Evolutionary conservation across 139 green algal species (phyloP).

Genomic region (Picochlorum sp.): DNA sequence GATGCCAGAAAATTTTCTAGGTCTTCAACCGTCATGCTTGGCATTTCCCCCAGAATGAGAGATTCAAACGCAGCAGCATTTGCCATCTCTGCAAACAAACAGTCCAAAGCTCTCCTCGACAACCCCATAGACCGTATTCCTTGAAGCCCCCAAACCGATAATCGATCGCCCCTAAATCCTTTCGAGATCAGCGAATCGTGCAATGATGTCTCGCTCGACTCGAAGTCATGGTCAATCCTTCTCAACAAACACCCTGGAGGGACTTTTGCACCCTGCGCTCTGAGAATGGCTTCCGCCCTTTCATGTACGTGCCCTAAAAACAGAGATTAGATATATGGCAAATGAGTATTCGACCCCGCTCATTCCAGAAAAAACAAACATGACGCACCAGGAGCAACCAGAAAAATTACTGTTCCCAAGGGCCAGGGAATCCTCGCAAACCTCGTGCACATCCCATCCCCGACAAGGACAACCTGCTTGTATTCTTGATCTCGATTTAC

Average conservation of each 20-base stretch:
- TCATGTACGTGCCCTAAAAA: slow-evolving; percentile 28
- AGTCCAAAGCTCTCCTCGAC: not conserved
- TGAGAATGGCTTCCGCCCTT: slow-evolving; percentile 33
- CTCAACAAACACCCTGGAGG: slow-evolving; percentile 53
- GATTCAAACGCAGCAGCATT: slow-evolving; percentile 43
- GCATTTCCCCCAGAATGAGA: slow-evolving; percentile 46
- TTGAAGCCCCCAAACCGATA: slow-evolving; percentile 54
- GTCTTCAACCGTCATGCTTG: slow-evolving; percentile 6
- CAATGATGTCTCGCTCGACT: slow-evolving; percentile 8
- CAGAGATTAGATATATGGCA: not conserved
- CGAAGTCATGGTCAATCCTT: slow-evolving; percentile 29
- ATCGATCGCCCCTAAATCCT: slow-evolving; percentile 46
- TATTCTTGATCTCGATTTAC: slow-evolving; percentile 35
- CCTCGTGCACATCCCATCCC: slow-evolving; percentile 58
- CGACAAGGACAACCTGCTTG: slow-evolving; percentile 65
- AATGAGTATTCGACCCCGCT: not conserved
- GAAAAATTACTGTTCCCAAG: slow-evolving; percentile 56
- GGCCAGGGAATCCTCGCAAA: slow-evolving; percentile 59
- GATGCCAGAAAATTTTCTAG: slow-evolving; percentile 39
- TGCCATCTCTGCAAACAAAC: slow-evolving; percentile 30
- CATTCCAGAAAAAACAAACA: not conserved
- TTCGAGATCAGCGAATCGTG: slow-evolving; percentile 20
- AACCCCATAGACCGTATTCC: slow-evolving; percentile 11
- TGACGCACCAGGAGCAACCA: slow-evolving; percentile 34
- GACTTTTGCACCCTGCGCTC: slow-evolving; percentile 20